Evolutionary conservation across 2,329 filamentous ascomycete genomes (phyloP).

Genomic region (Penicillium sp.): DNA sequence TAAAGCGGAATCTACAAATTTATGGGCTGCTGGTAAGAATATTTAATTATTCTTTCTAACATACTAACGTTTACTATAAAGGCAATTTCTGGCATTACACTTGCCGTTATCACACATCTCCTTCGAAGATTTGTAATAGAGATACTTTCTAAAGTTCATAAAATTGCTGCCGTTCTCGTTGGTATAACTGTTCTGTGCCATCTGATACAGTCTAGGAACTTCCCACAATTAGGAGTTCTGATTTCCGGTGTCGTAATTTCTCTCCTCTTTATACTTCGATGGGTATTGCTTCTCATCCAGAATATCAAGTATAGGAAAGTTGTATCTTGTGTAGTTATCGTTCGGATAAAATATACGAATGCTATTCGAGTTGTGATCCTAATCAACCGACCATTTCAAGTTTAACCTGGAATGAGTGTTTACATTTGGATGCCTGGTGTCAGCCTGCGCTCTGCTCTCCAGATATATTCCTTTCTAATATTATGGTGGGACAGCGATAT

Average conservation of each 20-base stretch:
- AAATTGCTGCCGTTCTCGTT: not conserved
- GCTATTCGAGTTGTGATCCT: slow-evolving; percentile 11
- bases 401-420: slow-evolving; percentile 18
- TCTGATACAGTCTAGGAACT: not conserved
- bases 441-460: slow-evolving; percentile 18
- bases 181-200: not conserved
- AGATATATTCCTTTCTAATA: slow-evolving; percentile 31
- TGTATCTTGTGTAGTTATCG: slow-evolving; percentile 3
- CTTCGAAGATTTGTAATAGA: not conserved
- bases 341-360: not conserved
- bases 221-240: not conserved
- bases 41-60: slow-evolving; percentile 3
- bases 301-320: slow-evolving; percentile 15
- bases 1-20: slow-evolving; percentile 1
- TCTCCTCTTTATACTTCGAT: slow-evolving; percentile 5
- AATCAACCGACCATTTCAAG: slow-evolving; percentile 12
- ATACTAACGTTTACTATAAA: slow-evolving; percentile 3
- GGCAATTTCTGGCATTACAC: not conserved
- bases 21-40: slow-evolving; percentile 13
- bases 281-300: slow-evolving; percentile 15
- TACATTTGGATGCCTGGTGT: slow-evolving; percentile 24
- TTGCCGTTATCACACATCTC: not conserved
- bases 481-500: slow-evolving; percentile 20
- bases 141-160: not conserved
- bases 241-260: not conserved